These are phyloP conservation scores for Zasmidium citrigriseum DNA, from an alignment of 2,329 filamentous ascomycete species.

Conservation along the genomic window DNA sequence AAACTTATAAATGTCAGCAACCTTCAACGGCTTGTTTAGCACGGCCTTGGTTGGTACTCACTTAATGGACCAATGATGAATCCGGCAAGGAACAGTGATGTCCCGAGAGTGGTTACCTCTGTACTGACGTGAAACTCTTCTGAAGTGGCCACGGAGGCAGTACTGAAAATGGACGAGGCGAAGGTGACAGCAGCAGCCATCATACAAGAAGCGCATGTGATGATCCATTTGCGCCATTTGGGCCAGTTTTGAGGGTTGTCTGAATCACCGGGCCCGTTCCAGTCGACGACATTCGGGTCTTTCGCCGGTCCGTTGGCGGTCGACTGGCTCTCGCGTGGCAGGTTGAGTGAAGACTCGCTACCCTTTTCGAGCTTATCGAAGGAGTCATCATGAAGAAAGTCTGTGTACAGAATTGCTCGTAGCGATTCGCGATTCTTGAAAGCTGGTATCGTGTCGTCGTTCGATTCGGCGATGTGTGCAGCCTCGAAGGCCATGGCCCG, in stretches of 20 bases:
- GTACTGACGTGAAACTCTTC: constrained; percentile 44
- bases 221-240: not conserved
- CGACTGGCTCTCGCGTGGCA: not conserved
- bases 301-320: not conserved
- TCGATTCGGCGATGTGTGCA: no score
- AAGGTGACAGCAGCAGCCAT: constrained; percentile 53
- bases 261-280: not conserved
- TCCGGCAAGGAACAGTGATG: constrained; percentile 39
- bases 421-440: no score
- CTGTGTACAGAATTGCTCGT: not conserved
- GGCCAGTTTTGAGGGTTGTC: not conserved
- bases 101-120: constrained; percentile 39
- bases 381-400: not conserved
- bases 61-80: constrained; percentile 23
- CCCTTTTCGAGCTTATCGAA: not conserved
- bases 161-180: constrained; percentile 47
- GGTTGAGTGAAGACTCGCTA: not conserved
- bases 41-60: not conserved
- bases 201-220: not conserved
- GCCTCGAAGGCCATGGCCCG: no score
- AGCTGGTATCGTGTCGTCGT: no score
- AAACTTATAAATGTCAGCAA: constrained; percentile 29
- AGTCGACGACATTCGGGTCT: not conserved
- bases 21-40: not conserved
- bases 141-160: constrained; percentile 46